Evolutionary conservation across 371 early-diverging fungal genomes (phyloP), one percentile per base, ranked within the genome.

Genomic region (Zopfochytrium polystomum): DNA sequence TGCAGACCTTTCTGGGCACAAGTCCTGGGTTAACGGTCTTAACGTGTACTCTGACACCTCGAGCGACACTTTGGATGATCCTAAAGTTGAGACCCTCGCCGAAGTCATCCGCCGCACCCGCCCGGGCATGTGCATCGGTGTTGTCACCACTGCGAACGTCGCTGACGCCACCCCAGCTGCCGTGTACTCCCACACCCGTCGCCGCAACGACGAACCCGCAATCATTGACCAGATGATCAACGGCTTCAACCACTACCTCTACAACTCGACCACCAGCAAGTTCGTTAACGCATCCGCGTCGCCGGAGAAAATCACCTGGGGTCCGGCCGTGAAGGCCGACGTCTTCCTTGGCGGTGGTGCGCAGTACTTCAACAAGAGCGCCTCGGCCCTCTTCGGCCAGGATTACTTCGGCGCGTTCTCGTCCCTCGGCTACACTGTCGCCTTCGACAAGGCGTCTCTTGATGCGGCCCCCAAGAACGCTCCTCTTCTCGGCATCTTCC

Each of bases 131-230:
- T 75, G 78, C 68, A 80, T 88, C 58, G 89, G 89, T 70, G 77
- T 88, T 50, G 89, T 87, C 42, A 77, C 85, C 52, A 88, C 89
- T 47, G 86, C 89, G 51, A 78, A 76, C 56, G 79, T 82, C 50
- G 72, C 81, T 67, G 89, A 88, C 67, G 89, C 87, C 51, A 88
- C 89, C 13, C 89, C 89, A 52, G 82, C 87, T 62, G 84, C 89
- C 30, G 80, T 87, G 50, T 81, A 65, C 44, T 44, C 79, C 35
- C 87, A 88, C 72, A 87, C 49, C n/a, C n/a, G n/a, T n/a, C n/a
- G n/a, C n/a, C n/a, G n/a, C n/a, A n/a, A n/a, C n/a, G n/a, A n/a
- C n/a, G 74, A 73, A 49, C 76, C 69, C 27, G 71, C 78, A 62
- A 85, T 89, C 64, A 76, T 80, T 38, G 85, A 85, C 67, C 86